Conservation (phyloP, 305 asterid species). For the Fraxinus velutina region DNA sequence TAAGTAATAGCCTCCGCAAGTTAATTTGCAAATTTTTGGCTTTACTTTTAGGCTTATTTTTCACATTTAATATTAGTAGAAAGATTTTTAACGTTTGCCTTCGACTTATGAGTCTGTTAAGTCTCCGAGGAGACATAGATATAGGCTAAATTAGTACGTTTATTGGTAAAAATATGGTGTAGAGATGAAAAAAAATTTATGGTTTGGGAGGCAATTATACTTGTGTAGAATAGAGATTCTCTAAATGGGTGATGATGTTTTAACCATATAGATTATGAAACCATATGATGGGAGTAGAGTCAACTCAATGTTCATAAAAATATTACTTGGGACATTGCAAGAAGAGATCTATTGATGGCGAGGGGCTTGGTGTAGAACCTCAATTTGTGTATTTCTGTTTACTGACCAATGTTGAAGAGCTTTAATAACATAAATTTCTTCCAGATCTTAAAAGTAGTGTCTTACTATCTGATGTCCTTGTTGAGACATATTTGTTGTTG, state of each 20-base stretch:
- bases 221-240: not conserved
- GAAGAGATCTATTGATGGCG: not conserved
- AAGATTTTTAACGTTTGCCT: not conserved
- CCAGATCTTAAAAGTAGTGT: not conserved
- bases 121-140: not conserved
- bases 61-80: not conserved
- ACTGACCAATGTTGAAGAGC: not conserved
- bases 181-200: not conserved
- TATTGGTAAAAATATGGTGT: not conserved
- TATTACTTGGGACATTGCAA: not conserved
- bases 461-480: not conserved
- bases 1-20: not conserved
- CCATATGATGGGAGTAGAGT: not conserved
- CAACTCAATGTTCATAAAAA: not conserved
- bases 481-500: not conserved
- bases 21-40: not conserved
- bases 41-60: not conserved
- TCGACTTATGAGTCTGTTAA: not conserved
- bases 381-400: not conserved
- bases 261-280: not conserved
- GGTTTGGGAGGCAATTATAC: not conserved
- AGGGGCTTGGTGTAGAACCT: not conserved
- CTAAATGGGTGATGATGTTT: not conserved
- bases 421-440: not conserved
- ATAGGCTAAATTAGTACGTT: not conserved